Conservation (phyloP, 345 rosid species). For the Rhodomyrtus tomentosa region DNA sequence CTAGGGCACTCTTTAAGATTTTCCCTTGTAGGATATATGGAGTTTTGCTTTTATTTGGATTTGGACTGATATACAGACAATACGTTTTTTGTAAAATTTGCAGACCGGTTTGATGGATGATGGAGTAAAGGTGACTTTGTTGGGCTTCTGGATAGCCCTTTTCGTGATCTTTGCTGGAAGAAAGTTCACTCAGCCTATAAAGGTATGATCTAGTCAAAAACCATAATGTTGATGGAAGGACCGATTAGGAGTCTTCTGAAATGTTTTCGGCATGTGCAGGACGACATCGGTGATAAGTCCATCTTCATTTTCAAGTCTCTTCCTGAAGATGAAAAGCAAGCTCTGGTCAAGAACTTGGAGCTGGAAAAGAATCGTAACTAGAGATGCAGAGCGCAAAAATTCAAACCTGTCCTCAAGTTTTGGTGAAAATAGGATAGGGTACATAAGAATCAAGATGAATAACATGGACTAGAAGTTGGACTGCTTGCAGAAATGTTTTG, state of each 20-base stretch:
- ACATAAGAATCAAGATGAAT: neutral
- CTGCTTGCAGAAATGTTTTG: neutral
- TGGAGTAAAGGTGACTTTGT: conserved; percentile 46
- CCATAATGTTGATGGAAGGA: neutral
- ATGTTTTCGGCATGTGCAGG: conserved; percentile 26
- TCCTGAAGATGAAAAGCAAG: conserved; percentile 57
- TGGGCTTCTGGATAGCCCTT: conserved; percentile 84
- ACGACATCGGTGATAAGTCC: conserved; percentile 93
- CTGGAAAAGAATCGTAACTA: conserved; percentile 20
- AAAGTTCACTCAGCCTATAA: conserved; percentile 84
- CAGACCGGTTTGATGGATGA: conserved; percentile 81
- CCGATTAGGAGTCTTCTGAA: neutral
- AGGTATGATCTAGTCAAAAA: conserved; percentile 30
- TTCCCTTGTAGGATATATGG: neutral
- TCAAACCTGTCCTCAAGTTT: neutral
- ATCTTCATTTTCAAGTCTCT: conserved; percentile 80
- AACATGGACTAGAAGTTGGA: neutral
- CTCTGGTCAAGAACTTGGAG: conserved; percentile 54
- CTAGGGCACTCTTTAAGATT: neutral
- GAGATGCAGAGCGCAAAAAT: neutral
- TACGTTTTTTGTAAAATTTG: neutral
- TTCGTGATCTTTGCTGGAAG: conserved; percentile 81
- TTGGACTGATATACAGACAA: neutral
- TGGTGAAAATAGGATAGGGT: neutral
- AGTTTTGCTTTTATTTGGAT: neutral